Percentiles rank a stretch among this genome's conserved stretches.
phyloP scores from a whole-genome alignment of 1,139 yeast genomes.

The Nakaseomyces sp. region DNA sequence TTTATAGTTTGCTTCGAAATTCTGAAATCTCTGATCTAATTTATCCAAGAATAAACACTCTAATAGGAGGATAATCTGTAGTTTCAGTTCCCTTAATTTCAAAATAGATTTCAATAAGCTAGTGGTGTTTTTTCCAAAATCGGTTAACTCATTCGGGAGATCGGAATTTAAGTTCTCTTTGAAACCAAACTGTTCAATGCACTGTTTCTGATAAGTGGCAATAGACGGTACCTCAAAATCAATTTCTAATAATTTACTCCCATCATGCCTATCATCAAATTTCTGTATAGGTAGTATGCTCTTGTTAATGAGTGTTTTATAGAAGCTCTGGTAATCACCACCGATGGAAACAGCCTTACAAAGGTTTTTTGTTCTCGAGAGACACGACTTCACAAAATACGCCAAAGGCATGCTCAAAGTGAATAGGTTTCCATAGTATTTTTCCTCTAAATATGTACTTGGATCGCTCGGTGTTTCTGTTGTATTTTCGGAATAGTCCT shows the following conservation, averaged over 20 bases:
- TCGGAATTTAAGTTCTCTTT: conserved; percentile 8
- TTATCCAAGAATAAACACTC: conserved; percentile 35
- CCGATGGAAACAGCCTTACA: conserved; percentile 14
- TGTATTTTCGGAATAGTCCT: neutral
- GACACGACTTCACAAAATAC: conserved; percentile 28
- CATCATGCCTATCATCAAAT: conserved; percentile 23
- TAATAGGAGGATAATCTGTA: conserved; percentile 50
- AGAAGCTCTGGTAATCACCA: conserved; percentile 9
- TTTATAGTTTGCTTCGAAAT: conserved; percentile 24
- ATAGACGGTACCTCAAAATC: conserved; percentile 2
- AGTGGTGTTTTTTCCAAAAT: neutral
- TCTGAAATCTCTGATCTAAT: conserved; percentile 27
- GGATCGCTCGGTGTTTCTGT: conserved; percentile 13
- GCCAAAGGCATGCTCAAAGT: conserved; percentile 23
- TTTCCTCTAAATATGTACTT: conserved; percentile 16
- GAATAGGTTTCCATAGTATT: conserved; percentile 26
- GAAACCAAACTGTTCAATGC: neutral
- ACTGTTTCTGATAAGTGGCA: conserved; percentile 6
- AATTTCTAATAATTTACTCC: neutral
- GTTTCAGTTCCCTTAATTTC: conserved; percentile 58
- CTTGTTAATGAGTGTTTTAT: conserved; percentile 12
- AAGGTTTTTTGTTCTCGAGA: conserved; percentile 23
- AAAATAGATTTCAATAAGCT: conserved; percentile 24
- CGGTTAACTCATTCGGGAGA: neutral
- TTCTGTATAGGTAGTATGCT: conserved; percentile 13